These are phyloP conservation scores for Monilinia vaccinii-corymbosi DNA, from an alignment of 2,329 filamentous ascomycete species.

Conservation along the genomic window DNA sequence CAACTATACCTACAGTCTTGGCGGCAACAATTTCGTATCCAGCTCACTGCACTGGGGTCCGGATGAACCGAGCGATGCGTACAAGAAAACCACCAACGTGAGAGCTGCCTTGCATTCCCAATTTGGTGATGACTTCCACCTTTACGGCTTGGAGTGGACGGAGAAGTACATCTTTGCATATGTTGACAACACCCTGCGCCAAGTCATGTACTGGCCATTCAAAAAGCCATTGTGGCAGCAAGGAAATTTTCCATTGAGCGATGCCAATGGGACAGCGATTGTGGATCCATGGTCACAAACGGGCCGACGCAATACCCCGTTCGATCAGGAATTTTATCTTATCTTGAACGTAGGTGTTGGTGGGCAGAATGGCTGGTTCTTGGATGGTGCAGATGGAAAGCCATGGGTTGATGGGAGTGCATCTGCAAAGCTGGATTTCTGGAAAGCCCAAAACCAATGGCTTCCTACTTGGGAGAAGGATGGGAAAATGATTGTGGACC, in stretches of 20 bases:
- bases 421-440: conserved; percentile 68
- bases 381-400: conserved; percentile 62
- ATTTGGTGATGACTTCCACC: conserved; percentile 61
- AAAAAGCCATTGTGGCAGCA: conserved; percentile 57
- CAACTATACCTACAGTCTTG: conserved; percentile 65
- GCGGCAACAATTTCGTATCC: conserved; percentile 72
- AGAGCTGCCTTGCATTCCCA: conserved; percentile 65
- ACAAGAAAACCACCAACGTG: conserved; percentile 78
- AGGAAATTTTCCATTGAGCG: conserved; percentile 56
- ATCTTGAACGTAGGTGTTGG: conserved; percentile 70
- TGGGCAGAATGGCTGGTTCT: conserved; percentile 75
- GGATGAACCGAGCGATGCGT: conserved; percentile 60
- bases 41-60: conserved; percentile 80
- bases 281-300: conserved; percentile 55
- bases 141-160: conserved; percentile 79
- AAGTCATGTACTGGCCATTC: conserved; percentile 74
- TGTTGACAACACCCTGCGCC: conserved; percentile 68
- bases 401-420: conserved; percentile 66
- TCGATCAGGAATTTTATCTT: conserved; percentile 68
- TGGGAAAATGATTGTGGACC: conserved; percentile 59
- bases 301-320: conserved; percentile 55
- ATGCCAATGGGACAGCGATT: conserved; percentile 56
- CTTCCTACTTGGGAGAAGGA: conserved; percentile 57
- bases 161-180: conserved; percentile 85
- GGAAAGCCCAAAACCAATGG: conserved; percentile 58